Evolutionary conservation across 1,284 basidiomycete species (phyloP).

Genomic region (Papiliotrema flavescens): DNA sequence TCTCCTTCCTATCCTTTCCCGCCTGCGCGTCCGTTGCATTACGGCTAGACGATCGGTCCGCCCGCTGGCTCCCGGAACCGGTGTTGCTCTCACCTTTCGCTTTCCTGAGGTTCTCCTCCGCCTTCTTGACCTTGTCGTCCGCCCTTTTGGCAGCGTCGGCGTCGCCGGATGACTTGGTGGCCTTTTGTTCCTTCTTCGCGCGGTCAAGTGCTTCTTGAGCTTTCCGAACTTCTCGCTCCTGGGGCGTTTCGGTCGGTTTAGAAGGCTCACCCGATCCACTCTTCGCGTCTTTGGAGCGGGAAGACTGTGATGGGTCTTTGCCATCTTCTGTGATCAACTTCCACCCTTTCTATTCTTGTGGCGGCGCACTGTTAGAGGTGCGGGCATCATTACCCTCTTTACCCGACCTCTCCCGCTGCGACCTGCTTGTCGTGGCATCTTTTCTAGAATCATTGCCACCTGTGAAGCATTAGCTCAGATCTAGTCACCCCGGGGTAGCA

Average conservation of each 20-base stretch:
- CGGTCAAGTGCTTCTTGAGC: not conserved
- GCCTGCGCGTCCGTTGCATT: not conserved
- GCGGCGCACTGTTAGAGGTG: too few species aligned
- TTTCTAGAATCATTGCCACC: too few species aligned
- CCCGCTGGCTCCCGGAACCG: not conserved
- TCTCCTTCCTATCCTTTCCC: not conserved
- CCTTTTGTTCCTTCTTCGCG: conserved; percentile 3
- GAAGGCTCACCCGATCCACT: not conserved
- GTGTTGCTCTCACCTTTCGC: not conserved
- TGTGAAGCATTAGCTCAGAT: too few species aligned
- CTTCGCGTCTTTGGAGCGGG: not conserved
- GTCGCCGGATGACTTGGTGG: not conserved
- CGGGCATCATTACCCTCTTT: too few species aligned
- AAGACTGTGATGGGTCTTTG: too few species aligned
- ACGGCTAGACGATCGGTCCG: not conserved
- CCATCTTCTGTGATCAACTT: too few species aligned
- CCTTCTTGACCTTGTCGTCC: conserved; percentile 4
- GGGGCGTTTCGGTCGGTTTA: not conserved
- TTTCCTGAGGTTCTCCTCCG: not conserved
- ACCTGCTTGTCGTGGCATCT: too few species aligned
- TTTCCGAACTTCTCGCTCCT: not conserved
- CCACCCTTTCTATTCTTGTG: too few species aligned
- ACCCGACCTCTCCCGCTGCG: too few species aligned
- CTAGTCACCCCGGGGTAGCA: too few species aligned
- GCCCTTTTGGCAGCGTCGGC: not conserved